Evolutionary conservation across 2,329 filamentous ascomycete species (phyloP).

Genomic region (Xylaria hypoxylon): DNA sequence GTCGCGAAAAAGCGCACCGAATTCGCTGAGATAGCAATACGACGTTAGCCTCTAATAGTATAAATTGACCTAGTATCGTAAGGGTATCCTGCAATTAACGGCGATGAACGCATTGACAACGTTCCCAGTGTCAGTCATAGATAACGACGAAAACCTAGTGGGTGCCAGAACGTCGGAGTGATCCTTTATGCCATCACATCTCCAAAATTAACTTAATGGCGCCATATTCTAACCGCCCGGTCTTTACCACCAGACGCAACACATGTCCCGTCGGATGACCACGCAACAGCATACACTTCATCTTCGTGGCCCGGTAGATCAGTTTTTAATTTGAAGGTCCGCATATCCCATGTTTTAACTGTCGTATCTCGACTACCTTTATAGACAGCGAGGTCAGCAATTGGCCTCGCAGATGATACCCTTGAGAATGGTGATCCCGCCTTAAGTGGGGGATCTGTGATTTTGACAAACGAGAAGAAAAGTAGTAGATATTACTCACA

Average conservation of each 20-base stretch:
- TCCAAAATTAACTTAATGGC: slow-evolving; percentile 60
- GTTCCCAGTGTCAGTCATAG: not conserved
- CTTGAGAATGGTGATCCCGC: not conserved
- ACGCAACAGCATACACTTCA: slow-evolving; percentile 73
- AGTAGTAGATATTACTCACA: slow-evolving; percentile 24
- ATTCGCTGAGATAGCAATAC: not conserved
- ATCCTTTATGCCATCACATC: not conserved
- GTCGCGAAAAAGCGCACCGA: no score
- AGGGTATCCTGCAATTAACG: slow-evolving; percentile 16
- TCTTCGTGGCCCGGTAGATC: slow-evolving; percentile 43
- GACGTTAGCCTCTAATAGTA: not conserved
- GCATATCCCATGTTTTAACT: slow-evolving; percentile 89
- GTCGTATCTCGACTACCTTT: slow-evolving; percentile 80
- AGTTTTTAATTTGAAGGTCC: slow-evolving; percentile 76
- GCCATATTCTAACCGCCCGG: slow-evolving; percentile 78
- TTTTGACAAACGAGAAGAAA: not conserved
- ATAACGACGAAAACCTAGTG: not conserved
- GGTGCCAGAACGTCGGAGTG: not conserved
- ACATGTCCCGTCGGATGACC: slow-evolving; percentile 89
- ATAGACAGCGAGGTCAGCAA: slow-evolving; percentile 55
- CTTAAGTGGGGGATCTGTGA: not conserved
- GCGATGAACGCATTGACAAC: slow-evolving; percentile 6
- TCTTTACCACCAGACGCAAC: slow-evolving; percentile 95
- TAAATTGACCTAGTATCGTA: slow-evolving; percentile 3
- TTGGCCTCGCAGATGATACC: slow-evolving; percentile 15